Evolutionary conservation across 768 basidiomycete genomes (phyloP).

Genomic region (Phylloporus rhodoxanthus): DNA sequence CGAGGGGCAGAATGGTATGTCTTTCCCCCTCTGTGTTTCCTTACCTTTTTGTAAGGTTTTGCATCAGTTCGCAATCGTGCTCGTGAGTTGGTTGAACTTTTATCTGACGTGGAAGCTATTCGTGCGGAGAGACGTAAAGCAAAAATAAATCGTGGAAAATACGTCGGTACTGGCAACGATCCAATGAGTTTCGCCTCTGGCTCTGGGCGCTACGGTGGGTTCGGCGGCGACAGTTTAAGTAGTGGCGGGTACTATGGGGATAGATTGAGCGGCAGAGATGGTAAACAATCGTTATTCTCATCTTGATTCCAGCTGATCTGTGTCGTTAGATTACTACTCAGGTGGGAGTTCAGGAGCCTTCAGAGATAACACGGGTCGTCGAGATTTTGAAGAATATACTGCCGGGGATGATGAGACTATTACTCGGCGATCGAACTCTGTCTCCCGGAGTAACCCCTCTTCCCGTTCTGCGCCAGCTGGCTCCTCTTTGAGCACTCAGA

Average conservation of each 20-base stretch:
- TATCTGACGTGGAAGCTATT: conserved; percentile 88
- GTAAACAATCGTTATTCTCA: conserved; percentile 24
- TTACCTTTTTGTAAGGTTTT: neutral
- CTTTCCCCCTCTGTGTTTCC: neutral
- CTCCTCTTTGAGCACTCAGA: conserved; percentile 34
- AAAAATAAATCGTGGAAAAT: conserved; percentile 85
- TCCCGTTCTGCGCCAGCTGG: conserved; percentile 33
- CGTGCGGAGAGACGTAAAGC: conserved; percentile 87
- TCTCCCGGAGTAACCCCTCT: conserved; percentile 28
- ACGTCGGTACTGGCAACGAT: conserved; percentile 82
- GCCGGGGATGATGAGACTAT: conserved; percentile 86
- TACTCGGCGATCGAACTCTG: conserved; percentile 35
- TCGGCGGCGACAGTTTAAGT: conserved; percentile 51
- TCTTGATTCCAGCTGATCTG: conserved; percentile 2
- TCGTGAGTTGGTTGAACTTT: conserved; percentile 85
- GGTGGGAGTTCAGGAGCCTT: conserved; percentile 50
- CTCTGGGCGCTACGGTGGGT: conserved; percentile 62
- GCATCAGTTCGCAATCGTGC: conserved; percentile 86
- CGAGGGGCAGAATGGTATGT: conserved; percentile 91
- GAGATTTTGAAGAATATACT: conserved; percentile 88
- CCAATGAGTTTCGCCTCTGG: conserved; percentile 57
- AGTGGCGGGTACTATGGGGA: conserved; percentile 42
- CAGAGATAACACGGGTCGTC: conserved; percentile 49
- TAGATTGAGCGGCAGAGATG: conserved; percentile 34
- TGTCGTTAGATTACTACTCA: conserved; percentile 32